Percentiles rank a stretch among this genome's conserved stretches.
These are phyloP conservation scores for Gossypium stocksii DNA, from an alignment of 345 rosid genomes.

Conservation along the genomic window DNA sequence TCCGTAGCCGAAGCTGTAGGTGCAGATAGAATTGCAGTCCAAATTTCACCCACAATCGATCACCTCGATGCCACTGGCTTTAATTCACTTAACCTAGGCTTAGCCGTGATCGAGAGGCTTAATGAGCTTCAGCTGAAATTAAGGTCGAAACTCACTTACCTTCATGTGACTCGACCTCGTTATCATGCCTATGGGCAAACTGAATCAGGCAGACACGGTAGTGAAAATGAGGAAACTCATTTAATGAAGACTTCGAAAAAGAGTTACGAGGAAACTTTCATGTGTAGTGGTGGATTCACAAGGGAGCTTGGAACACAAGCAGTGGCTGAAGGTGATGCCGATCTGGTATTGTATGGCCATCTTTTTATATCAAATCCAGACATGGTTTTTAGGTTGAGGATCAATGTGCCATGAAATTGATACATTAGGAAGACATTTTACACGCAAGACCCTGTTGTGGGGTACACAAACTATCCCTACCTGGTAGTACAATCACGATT, in stretches of 20 bases:
- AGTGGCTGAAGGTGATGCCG: conserved; percentile 58
- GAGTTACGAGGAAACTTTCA: conserved; percentile 63
- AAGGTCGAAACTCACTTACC: conserved; percentile 56
- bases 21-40: conserved; percentile 49
- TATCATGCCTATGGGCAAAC: conserved; percentile 56
- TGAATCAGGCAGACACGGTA: conserved; percentile 51
- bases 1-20: conserved; percentile 54
- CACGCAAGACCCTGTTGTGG: conserved; percentile 59
- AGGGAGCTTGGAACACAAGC: conserved; percentile 71
- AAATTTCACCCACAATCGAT: conserved; percentile 78
- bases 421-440: conserved; percentile 69
- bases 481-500: conserved; percentile 16
- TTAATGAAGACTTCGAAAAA: conserved; percentile 45
- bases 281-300: conserved; percentile 70
- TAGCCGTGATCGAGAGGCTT: conserved; percentile 50
- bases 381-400: conserved; percentile 53
- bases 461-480: conserved; percentile 69
- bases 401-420: conserved; percentile 46
- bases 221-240: conserved; percentile 54
- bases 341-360: conserved; percentile 73
- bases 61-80: conserved; percentile 70
- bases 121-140: conserved; percentile 46
- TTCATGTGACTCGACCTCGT: conserved; percentile 83
- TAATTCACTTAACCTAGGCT: conserved; percentile 59
- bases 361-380: conserved; percentile 81